Percentiles rank a stretch among this genome's conserved stretches.
phyloP scores from a whole-genome alignment of 2,329 filamentous ascomycete genomes.

The Ascocoryne sarcoides region DNA sequence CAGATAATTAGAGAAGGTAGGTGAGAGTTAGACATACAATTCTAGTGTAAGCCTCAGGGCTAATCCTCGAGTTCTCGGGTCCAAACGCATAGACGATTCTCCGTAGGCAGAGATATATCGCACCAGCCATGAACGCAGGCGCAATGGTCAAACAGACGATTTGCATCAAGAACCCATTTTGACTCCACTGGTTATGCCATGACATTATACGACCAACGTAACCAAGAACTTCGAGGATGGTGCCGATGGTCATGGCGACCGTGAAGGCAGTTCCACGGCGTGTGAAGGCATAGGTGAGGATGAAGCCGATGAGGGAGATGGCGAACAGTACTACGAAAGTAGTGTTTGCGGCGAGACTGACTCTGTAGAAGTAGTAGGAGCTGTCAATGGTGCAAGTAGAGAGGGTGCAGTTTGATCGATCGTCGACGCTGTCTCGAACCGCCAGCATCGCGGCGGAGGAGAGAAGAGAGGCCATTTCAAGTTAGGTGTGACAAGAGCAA shows the following conservation, averaged over 20 bases:
- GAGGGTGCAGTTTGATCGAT: slow-evolving; percentile 26
- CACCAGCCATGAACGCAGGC: slow-evolving; percentile 56
- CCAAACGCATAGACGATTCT: slow-evolving; percentile 41
- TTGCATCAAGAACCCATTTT: slow-evolving; percentile 44
- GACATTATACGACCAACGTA: slow-evolving; percentile 50
- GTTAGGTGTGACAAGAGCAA: too few species aligned
- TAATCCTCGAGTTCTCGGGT: slow-evolving; percentile 39
- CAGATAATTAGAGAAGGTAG: neutral
- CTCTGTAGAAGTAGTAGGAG: slow-evolving; percentile 44
- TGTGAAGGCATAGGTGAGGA: slow-evolving; percentile 34
- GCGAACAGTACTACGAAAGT: slow-evolving; percentile 43
- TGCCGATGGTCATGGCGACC: slow-evolving; percentile 44
- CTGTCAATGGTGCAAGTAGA: slow-evolving; percentile 28
- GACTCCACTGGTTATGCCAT: slow-evolving; percentile 43
- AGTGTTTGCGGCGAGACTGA: slow-evolving; percentile 44
- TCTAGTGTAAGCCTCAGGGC: slow-evolving; percentile 39
- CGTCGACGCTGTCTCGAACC: neutral
- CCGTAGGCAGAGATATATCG: slow-evolving; percentile 53
- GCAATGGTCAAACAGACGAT: slow-evolving; percentile 54
- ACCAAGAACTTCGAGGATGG: slow-evolving; percentile 47
- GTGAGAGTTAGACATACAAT: slow-evolving; percentile 35
- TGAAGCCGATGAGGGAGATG: slow-evolving; percentile 33
- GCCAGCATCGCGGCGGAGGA: too few species aligned
- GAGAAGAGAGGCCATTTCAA: too few species aligned
- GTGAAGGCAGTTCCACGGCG: slow-evolving; percentile 42